phyloP scores from a whole-genome alignment of 2,329 filamentous ascomycete species.

The Penicillium corylophilum region DNA sequence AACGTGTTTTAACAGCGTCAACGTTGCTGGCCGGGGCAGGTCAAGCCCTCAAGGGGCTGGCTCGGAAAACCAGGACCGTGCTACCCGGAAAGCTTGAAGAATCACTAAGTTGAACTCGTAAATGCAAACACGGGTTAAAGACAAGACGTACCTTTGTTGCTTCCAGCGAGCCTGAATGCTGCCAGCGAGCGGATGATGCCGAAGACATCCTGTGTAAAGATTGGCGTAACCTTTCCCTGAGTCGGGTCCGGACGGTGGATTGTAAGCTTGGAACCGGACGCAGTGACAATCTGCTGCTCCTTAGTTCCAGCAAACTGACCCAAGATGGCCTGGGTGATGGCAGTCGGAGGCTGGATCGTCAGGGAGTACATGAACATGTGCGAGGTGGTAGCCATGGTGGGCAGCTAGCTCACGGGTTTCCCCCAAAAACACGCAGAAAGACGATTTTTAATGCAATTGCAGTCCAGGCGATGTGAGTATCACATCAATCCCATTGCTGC shows the following conservation, averaged over 20 bases:
- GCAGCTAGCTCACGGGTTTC: conserved; percentile 26
- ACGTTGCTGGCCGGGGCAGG: conserved; percentile 36
- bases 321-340: conserved; percentile 84
- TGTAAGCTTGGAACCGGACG: conserved; percentile 83
- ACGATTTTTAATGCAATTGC: conserved; percentile 27
- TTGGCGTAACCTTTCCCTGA: conserved; percentile 79
- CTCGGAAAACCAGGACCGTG: conserved; percentile 40
- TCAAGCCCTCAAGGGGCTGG: conserved; percentile 29
- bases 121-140: conserved; percentile 17
- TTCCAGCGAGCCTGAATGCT: conserved; percentile 87
- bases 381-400: conserved; percentile 89
- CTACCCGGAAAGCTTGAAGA: conserved; percentile 62
- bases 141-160: conserved; percentile 79
- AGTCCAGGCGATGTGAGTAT: conserved; percentile 27
- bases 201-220: conserved; percentile 92
- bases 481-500: conserved; percentile 40
- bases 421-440: conserved; percentile 13
- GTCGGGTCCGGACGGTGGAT: conserved; percentile 82
- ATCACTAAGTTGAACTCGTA: conserved; percentile 66
- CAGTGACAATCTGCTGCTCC: conserved; percentile 96
- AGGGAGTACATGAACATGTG: conserved; percentile 99
- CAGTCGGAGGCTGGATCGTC: conserved; percentile 89
- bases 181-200: conserved; percentile 89
- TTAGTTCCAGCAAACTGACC: conserved; percentile 95
- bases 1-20: conserved; percentile 27